Evolutionary conservation across 2,329 filamentous ascomycete species (phyloP), one percentile per base, ranked within the genome.

Genomic region (Diplodia corticola): DNA sequence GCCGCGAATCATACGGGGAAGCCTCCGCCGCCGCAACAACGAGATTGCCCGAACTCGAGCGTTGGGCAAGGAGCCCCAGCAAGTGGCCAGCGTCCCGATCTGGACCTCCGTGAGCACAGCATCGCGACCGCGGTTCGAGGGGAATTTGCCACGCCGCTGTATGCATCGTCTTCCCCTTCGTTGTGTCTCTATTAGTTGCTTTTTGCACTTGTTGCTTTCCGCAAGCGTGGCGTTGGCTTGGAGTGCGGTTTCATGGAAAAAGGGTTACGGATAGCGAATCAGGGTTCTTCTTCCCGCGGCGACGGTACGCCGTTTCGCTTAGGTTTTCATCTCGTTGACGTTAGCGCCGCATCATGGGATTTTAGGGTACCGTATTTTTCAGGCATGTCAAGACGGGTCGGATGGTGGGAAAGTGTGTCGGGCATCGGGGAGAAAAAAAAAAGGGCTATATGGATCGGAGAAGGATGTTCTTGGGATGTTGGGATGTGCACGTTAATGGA

Each of bases 251-350:
- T 49, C 44, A 35, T 10, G 44, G 44, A 35, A 61, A 61, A 61
- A 61, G 57, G 57, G 30, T 61, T 49, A 61, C 57, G 40, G 57
- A 46, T 61, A 61, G 57, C 57, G 57, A 61, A 61, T 61, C 57
- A 61, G 57, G 57, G 57, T 61, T 61, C 40, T 44, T 61, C 44
- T 6, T 61, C 57, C 57, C 57, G 57, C 44, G 57, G 44, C 40
- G 57, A 61, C 57, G 57, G 57, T 61, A 61, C 57, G 57, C 44
- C 57, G 57, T 61, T 61, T 61, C 57, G 57, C 57, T 61, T 61
- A 60, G 15, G 57, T 49, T 49, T 13, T 61, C 57, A 61, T 49
- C 57, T 49, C 44, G 26, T 61, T 49, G 57, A 61, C 57, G 57
- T 49, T 50, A 49, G 57, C 57, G 57, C 37, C 26, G 57, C 57